phyloP scores from a whole-genome alignment of 2,329 filamentous ascomycete species.

The Podosphaera xanthii region DNA sequence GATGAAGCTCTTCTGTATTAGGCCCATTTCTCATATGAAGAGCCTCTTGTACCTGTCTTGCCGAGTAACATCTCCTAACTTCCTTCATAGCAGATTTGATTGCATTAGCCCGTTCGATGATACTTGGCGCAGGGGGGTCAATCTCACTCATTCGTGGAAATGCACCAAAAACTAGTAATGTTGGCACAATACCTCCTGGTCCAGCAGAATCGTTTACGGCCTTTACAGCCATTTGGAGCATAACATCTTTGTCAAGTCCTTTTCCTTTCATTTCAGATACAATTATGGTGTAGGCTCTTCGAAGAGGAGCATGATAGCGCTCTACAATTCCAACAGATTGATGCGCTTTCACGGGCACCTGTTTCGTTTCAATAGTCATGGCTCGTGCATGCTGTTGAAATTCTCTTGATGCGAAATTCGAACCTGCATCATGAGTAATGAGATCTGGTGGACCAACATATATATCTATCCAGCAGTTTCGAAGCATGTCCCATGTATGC shows the following conservation, averaged over 20 bases:
- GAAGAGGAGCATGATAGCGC: no score
- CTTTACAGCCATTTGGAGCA: no score
- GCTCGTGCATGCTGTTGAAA: neutral
- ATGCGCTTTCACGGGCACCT: neutral
- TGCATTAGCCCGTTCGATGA: neutral
- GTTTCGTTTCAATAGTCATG: neutral
- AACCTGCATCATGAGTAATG: neutral
- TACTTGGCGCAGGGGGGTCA: neutral
- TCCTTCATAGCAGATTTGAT: neutral
- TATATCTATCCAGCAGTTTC: neutral
- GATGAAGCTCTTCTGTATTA: neutral
- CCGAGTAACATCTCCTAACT: neutral
- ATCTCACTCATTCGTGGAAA: neutral
- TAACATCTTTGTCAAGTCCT: no score
- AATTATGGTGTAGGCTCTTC: neutral
- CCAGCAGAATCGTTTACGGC: no score
- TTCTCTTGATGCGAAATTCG: slow-evolving; percentile 2
- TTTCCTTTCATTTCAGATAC: no score
- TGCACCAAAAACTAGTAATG: neutral
- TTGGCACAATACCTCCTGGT: neutral
- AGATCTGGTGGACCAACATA: no score
- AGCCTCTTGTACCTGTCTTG: neutral
- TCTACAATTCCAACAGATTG: neutral
- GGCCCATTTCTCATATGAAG: neutral
- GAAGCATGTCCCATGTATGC: neutral